Percentiles rank a stretch among this genome's conserved stretches.
phyloP scores from a whole-genome alignment of 495 filamentous ascomycete species.

The Penicillium dipodomyicola region DNA sequence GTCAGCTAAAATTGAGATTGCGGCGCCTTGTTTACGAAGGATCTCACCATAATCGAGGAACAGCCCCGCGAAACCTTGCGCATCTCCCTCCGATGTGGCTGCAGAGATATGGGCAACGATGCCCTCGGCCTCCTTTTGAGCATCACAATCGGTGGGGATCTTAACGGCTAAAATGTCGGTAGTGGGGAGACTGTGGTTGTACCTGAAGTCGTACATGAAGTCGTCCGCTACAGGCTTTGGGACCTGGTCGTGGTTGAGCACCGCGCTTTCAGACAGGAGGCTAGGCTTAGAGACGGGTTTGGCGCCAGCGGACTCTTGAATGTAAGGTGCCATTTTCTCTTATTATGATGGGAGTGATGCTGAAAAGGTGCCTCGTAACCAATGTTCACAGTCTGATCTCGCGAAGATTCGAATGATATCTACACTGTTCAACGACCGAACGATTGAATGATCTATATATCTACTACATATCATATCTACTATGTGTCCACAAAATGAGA shows the following conservation, averaged over 20 bases:
- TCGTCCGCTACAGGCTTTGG: conserved; percentile 16
- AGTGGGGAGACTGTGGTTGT: conserved; percentile 32
- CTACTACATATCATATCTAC: neutral
- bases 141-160: conserved; percentile 20
- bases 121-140: conserved; percentile 20
- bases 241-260: conserved; percentile 13
- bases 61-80: conserved; percentile 21
- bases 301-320: conserved; percentile 6
- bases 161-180: conserved; percentile 16
- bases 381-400: conserved; percentile 9
- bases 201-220: conserved; percentile 35
- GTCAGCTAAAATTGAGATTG: conserved; percentile 9
- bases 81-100: conserved; percentile 14
- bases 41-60: conserved; percentile 26
- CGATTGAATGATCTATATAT: conserved; percentile 10
- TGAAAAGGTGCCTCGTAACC: conserved; percentile 4
- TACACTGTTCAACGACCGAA: neutral
- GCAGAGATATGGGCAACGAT: conserved; percentile 17
- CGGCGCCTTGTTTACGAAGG: neutral
- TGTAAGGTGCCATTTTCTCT: conserved; percentile 17
- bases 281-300: conserved; percentile 1
- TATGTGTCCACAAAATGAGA: neutral
- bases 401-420: conserved; percentile 1
- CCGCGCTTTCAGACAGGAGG: conserved; percentile 1
- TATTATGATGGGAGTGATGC: conserved; percentile 1